Conservation (phyloP, 2,329 filamentous ascomycete genomes). For the Diaporthe ilicicola region DNA sequence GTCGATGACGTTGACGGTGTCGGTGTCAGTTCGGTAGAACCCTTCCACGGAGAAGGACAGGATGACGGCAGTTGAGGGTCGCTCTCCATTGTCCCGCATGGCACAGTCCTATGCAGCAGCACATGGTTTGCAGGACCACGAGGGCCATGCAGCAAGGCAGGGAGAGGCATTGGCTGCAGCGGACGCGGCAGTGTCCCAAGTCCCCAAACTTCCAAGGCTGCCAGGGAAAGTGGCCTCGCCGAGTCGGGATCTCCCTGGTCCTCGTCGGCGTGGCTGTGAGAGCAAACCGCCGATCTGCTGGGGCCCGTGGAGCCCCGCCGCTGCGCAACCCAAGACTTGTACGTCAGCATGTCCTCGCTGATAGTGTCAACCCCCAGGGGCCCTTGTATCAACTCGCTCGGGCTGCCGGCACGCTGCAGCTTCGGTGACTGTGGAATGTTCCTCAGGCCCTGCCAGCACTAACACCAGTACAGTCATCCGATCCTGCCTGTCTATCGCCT, state of each 20-base stretch:
- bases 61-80: neutral
- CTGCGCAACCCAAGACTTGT: conserved; percentile 5
- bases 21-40: conserved; percentile 3
- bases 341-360: conserved; percentile 10
- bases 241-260: conserved; percentile 21
- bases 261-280: conserved; percentile 16
- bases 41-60: neutral
- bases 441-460: neutral
- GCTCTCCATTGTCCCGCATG: neutral
- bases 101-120: neutral
- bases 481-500: neutral
- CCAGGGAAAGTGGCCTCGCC: neutral
- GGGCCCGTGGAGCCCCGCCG: conserved; percentile 1
- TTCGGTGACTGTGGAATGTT: too few relatives aligned
- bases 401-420: neutral
- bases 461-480: neutral
- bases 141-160: neutral
- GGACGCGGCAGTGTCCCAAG: neutral
- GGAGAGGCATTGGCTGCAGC: conserved; percentile 1
- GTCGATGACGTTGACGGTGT: conserved; percentile 1
- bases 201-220: too few relatives aligned
- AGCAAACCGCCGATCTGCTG: conserved; percentile 12
- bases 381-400: neutral
- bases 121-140: neutral
- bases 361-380: conserved; percentile 10